phyloP scores from a whole-genome alignment of 345 rosid species.

The Cardamine chenopodiifolia region DNA sequence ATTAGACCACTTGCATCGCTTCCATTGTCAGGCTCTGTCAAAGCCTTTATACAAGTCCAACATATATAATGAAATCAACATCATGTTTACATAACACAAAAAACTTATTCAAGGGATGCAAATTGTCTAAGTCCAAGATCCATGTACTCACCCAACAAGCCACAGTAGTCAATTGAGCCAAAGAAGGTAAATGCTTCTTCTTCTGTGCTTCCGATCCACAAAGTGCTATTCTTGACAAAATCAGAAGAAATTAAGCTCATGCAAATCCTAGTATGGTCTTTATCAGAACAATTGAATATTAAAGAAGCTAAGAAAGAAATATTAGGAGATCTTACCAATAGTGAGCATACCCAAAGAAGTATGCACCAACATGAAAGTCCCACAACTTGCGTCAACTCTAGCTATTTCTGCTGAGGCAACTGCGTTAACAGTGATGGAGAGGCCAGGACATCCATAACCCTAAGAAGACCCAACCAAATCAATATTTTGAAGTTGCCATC shows the following conservation, averaged over 20 bases:
- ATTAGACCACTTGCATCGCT: slow-evolving; percentile 88
- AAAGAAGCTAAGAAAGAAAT: slow-evolving; percentile 13
- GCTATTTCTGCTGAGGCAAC: slow-evolving; percentile 73
- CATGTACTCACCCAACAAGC: slow-evolving; percentile 82
- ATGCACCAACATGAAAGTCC: slow-evolving; percentile 87
- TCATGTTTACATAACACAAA: slow-evolving; percentile 10
- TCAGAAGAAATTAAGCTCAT: slow-evolving; percentile 19
- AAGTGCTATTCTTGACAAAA: slow-evolving; percentile 61
- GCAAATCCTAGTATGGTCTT: not conserved
- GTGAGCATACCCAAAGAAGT: slow-evolving; percentile 93
- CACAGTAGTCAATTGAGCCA: slow-evolving; percentile 69
- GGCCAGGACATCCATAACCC: slow-evolving; percentile 97
- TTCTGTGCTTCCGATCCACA: slow-evolving; percentile 96
- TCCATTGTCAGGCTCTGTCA: slow-evolving; percentile 96
- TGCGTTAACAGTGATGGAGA: slow-evolving; percentile 74
- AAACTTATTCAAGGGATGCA: slow-evolving; percentile 16
- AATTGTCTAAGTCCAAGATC: not conserved
- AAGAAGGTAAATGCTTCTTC: slow-evolving; percentile 76
- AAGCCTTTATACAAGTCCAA: slow-evolving; percentile 54
- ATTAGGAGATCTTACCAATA: slow-evolving; percentile 60
- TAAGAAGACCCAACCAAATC: slow-evolving; percentile 39
- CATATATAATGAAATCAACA: slow-evolving; percentile 25
- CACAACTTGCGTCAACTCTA: slow-evolving; percentile 96
- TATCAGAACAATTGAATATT: not conserved
- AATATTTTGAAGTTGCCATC: not conserved